A percentile compares a stretch with the other conserved stretches of the same genome.
Conservation (phyloP, 2,329 filamentous ascomycete species). For the Neonectria punicea region DNA sequence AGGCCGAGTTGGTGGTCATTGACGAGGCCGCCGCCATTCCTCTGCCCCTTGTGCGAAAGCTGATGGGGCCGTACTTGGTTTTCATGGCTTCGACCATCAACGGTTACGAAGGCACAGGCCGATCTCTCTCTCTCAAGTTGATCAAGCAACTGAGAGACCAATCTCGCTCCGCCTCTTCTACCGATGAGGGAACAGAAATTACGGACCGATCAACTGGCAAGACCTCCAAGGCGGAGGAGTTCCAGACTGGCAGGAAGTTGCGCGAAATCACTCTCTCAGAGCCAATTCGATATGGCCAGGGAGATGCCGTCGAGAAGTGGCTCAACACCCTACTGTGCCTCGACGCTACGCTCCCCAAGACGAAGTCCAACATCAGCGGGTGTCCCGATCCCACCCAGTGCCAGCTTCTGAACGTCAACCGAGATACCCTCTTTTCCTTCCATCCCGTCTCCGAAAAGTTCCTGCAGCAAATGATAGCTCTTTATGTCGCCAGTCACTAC, state of each 20-base stretch:
- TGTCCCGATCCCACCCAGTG: constrained; percentile 92
- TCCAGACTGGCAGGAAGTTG: constrained; percentile 77
- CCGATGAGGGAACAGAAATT: constrained; percentile 70
- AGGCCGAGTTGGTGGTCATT: constrained; percentile 94
- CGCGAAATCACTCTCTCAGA: constrained; percentile 93
- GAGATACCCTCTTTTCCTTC: constrained; percentile 97
- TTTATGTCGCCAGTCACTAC: constrained; percentile 97
- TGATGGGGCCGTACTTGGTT: constrained; percentile 96
- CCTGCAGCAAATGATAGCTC: constrained; percentile 95
- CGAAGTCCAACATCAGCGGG: constrained; percentile 77
- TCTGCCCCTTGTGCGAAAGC: constrained; percentile 87
- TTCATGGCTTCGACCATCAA: constrained; percentile 99
- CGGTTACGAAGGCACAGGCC: constrained; percentile 96
- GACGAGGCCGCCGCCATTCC: constrained; percentile 98
- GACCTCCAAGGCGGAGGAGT: constrained; percentile 70
- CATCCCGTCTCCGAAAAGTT: constrained; percentile 98
- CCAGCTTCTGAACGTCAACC: constrained; percentile 92
- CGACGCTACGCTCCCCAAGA: constrained; percentile 87
- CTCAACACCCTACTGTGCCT: constrained; percentile 93
- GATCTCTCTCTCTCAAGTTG: constrained; percentile 93
- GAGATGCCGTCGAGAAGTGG: constrained; percentile 95
- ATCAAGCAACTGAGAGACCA: constrained; percentile 98
- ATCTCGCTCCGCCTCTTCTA: constrained; percentile 72
- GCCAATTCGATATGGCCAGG: constrained; percentile 92
- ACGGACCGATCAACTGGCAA: constrained; percentile 84